Percentiles rank a stretch among this genome's conserved stretches.
These are phyloP conservation scores for Akanthomyces lecanii DNA, from an alignment of 2,329 filamentous ascomycete genomes.

Conservation along the genomic window DNA sequence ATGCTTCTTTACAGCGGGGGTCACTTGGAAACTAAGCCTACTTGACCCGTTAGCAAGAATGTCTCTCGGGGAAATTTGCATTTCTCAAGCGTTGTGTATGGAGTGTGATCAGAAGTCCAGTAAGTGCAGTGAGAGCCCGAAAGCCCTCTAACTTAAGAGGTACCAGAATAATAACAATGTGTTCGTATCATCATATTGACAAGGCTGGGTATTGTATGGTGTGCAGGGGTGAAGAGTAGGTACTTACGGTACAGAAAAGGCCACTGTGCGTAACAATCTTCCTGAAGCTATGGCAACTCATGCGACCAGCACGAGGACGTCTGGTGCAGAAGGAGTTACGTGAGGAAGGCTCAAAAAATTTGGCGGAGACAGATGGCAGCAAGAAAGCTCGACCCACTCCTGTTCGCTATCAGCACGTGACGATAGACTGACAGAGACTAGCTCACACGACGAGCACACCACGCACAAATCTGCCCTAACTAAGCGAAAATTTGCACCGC, in stretches of 20 bases:
- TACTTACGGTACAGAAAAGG: slow-evolving; percentile 5
- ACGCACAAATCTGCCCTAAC: slow-evolving; percentile 38
- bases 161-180: slow-evolving; percentile 79
- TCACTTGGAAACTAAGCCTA: neutral
- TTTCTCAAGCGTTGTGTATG: neutral
- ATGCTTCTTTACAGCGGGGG: neutral
- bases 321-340: neutral
- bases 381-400: slow-evolving; percentile 20
- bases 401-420: slow-evolving; percentile 7
- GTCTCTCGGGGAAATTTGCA: neutral
- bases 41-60: neutral
- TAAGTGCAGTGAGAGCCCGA: slow-evolving; percentile 69
- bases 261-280: neutral
- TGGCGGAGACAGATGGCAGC: slow-evolving; percentile 13
- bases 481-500: slow-evolving; percentile 40
- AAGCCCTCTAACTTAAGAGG: slow-evolving; percentile 84
- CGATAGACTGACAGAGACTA: neutral
- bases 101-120: slow-evolving; percentile 69
- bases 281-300: neutral
- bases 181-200: slow-evolving; percentile 65
- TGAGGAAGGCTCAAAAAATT: slow-evolving; percentile 1
- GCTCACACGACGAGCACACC: neutral
- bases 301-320: neutral
- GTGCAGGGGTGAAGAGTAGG: neutral
- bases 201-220: slow-evolving; percentile 4